These are phyloP conservation scores for Calonectria ilicicola DNA, from an alignment of 2,329 filamentous ascomycete genomes.

Conservation along the genomic window DNA sequence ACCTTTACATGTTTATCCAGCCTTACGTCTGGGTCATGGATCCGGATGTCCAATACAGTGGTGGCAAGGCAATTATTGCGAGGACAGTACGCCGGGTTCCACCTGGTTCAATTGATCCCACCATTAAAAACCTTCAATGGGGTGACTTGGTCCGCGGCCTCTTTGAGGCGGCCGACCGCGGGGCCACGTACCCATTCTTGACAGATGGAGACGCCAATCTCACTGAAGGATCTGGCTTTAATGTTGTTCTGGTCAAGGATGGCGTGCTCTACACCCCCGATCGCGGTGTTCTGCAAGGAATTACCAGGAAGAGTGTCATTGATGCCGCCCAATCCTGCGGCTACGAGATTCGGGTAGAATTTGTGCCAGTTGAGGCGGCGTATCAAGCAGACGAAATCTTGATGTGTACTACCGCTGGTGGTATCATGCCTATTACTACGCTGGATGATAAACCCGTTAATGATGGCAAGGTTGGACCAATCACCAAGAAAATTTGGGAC, in stretches of 20 bases:
- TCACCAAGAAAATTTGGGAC: conserved; percentile 63
- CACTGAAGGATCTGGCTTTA: conserved; percentile 64
- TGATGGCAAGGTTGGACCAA: conserved; percentile 55
- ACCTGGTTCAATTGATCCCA: conserved; percentile 61
- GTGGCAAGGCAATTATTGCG: conserved; percentile 57
- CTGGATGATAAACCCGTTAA: conserved; percentile 57
- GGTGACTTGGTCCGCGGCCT: conserved; percentile 59
- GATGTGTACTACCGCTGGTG: conserved; percentile 65
- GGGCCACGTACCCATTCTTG: conserved; percentile 60
- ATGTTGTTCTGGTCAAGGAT: conserved; percentile 60
- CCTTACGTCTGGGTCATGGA: conserved; percentile 65
- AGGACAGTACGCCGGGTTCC: conserved; percentile 58
- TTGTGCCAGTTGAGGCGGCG: conserved; percentile 54
- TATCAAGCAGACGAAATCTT: conserved; percentile 62
- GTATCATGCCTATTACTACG: conserved; percentile 63
- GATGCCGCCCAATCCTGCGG: conserved; percentile 52
- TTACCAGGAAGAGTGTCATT: conserved; percentile 62
- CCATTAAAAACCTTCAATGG: conserved; percentile 65
- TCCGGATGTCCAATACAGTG: conserved; percentile 53
- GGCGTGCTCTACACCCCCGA: conserved; percentile 58
- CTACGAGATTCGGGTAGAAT: conserved; percentile 52
- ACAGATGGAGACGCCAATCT: conserved; percentile 62
- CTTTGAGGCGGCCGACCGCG: conserved; percentile 60
- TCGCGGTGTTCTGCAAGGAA: conserved; percentile 60
- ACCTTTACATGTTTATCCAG: conserved; percentile 61